Percentiles rank a stretch among this genome's conserved stretches.
These are phyloP conservation scores for Micractinium conductrix DNA, from an alignment of 139 green algal genomes.

Conservation along the genomic window DNA sequence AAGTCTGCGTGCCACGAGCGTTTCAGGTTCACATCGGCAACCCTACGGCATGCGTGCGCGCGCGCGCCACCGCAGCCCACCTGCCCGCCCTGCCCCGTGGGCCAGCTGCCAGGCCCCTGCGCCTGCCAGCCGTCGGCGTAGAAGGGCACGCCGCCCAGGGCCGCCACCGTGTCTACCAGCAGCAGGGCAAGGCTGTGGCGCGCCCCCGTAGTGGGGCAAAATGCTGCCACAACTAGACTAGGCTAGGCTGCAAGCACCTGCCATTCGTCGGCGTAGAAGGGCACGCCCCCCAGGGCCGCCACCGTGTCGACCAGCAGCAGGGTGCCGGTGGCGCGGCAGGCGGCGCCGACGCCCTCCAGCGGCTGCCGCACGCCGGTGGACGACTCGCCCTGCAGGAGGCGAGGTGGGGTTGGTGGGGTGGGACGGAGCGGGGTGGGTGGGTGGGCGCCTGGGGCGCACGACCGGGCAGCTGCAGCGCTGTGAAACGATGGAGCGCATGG, in stretches of 20 bases:
- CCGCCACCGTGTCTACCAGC: conserved; percentile 93
- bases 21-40: too few relatives aligned
- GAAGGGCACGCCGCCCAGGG: conserved; percentile 87
- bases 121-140: conserved; percentile 60
- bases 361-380: conserved; percentile 84
- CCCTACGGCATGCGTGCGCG: too few relatives aligned
- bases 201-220: too few relatives aligned
- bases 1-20: neutral
- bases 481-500: too few relatives aligned
- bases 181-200: conserved; percentile 80
- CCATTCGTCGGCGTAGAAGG: conserved; percentile 74
- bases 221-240: too few relatives aligned
- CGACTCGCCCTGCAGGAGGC: conserved; percentile 72
- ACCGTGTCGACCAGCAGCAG: conserved; percentile 96
- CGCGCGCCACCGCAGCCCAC: too few relatives aligned
- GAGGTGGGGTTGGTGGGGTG: neutral
- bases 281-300: conserved; percentile 86
- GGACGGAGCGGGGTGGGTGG: neutral
- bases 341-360: conserved; percentile 80
- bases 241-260: too few relatives aligned
- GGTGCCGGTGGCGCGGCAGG: conserved; percentile 77
- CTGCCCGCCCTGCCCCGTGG: too few relatives aligned
- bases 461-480: too few relatives aligned
- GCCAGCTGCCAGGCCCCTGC: too few relatives aligned
- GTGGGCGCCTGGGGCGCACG: neutral